These are phyloP conservation scores for Hypoxylon sp. DNA, from an alignment of 2,329 filamentous ascomycete species.

Conservation along the genomic window DNA sequence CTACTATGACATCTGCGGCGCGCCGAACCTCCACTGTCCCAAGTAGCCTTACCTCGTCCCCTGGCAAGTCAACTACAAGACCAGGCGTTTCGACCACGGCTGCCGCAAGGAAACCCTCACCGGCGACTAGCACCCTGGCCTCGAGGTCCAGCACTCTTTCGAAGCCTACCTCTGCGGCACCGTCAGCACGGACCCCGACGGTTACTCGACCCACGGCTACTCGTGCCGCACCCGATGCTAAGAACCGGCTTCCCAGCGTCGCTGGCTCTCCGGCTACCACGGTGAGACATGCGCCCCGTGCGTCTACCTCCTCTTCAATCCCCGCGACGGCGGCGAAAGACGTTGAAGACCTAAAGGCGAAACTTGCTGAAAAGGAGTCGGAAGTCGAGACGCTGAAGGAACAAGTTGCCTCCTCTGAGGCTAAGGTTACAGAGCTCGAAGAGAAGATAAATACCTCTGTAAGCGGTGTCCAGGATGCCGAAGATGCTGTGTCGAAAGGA, in stretches of 20 bases:
- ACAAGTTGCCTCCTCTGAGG: slow-evolving; percentile 67
- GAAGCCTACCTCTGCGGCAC: slow-evolving; percentile 52
- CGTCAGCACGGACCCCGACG: slow-evolving; percentile 42
- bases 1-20: slow-evolving; percentile 54
- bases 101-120: slow-evolving; percentile 50
- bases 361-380: slow-evolving; percentile 68
- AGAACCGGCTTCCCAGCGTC: slow-evolving; percentile 68
- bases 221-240: slow-evolving; percentile 60
- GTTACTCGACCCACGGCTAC: slow-evolving; percentile 53
- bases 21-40: slow-evolving; percentile 60
- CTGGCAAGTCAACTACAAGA: slow-evolving; percentile 51
- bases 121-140: slow-evolving; percentile 43
- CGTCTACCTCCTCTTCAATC: slow-evolving; percentile 54
- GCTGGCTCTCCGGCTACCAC: slow-evolving; percentile 55
- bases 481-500: slow-evolving; percentile 57
- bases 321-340: slow-evolving; percentile 64
- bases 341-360: slow-evolving; percentile 69
- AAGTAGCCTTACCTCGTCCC: slow-evolving; percentile 53
- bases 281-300: slow-evolving; percentile 57
- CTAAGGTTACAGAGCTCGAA: slow-evolving; percentile 66
- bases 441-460: slow-evolving; percentile 61
- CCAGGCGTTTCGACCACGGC: slow-evolving; percentile 51
- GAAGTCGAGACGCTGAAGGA: slow-evolving; percentile 68
- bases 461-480: slow-evolving; percentile 52
- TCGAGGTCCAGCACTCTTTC: slow-evolving; percentile 52